Base-by-base conservation (phyloP, 495 filamentous ascomycete species). In the Aspergillus homomorphus region DNA sequence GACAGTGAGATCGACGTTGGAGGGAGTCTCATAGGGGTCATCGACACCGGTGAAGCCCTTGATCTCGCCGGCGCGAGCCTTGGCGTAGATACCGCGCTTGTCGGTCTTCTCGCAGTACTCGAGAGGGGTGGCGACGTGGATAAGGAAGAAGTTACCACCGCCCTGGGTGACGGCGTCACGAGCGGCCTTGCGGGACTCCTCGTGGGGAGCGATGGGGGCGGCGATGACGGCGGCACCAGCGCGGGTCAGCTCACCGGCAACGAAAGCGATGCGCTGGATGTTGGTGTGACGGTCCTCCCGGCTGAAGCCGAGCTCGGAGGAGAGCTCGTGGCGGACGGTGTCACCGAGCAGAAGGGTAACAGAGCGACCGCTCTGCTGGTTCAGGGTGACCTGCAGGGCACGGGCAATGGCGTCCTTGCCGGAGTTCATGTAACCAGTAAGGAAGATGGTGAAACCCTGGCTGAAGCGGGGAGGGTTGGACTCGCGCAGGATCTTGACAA, bases 21-120 rank as follows among this genome's bases (percentile, higher is more conserved):
- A 67, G 4, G 94, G 94, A 58, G 72, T 68, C 85, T 98, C 94
- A 72, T 98, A 98, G 55, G 94, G 92, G 74, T 97, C 94, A 73
- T 98, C 94, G 57, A 98, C 94, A 66, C 94, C 94, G 28, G 94
- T 98, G 81, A 98, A 98, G 30, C 92, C 92, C 85, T 91, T 94
- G 77, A 98, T 96, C 81, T 97, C 91, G 16, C 94, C 94, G 9
- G 75, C 81, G 53, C 95, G 84, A 15, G 94, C 94, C 75, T 84
- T 83, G 22, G 77, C 82, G 75, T 98, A 98, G 63, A 97, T 87
- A 22, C 94, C 95, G 59, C 86, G 82, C 84, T 90, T 95, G 74
- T 98, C 94, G 54, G 92, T 96, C 83, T 87, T 87, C 82, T 98
- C 94, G 74, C 87, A 89, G 80, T 91, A 82, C 77, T 95, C 91